Evolutionary conservation across 2,329 filamentous ascomycete genomes (phyloP).

Genomic region (Aspergillus fructus): DNA sequence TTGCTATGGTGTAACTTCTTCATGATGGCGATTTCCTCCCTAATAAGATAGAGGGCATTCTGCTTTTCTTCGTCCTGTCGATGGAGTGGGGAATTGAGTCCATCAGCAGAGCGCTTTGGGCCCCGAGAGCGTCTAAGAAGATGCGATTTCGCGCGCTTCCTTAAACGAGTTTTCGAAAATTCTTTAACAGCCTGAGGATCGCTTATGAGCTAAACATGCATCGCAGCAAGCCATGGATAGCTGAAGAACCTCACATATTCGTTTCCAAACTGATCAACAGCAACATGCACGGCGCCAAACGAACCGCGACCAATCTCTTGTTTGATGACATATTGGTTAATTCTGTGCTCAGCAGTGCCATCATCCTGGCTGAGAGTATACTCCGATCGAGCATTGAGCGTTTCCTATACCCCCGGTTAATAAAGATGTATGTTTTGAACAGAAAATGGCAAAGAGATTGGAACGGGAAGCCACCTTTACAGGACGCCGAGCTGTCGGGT

Average conservation of each 20-base stretch:
- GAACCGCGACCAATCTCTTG: constrained; percentile 97
- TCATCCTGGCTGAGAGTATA: constrained; percentile 84
- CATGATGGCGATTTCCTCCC: constrained; percentile 97
- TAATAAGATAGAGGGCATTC: constrained; percentile 80
- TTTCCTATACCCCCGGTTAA: constrained; percentile 63
- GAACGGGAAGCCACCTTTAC: constrained; percentile 54
- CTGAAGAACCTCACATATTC: constrained; percentile 72
- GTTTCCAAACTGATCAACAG: constrained; percentile 82
- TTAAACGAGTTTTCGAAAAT: constrained; percentile 88
- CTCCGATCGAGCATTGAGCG: constrained; percentile 82
- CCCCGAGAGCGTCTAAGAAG: constrained; percentile 68
- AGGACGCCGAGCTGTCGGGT: constrained; percentile 58
- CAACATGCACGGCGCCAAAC: constrained; percentile 89
- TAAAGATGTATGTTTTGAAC: constrained; percentile 2
- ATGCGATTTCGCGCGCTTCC: constrained; percentile 87
- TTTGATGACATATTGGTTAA: constrained; percentile 93
- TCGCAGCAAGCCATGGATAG: not conserved
- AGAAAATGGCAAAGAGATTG: not conserved
- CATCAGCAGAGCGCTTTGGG: constrained; percentile 54
- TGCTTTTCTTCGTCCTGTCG: constrained; percentile 60
- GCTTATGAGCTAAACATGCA: constrained; percentile 11
- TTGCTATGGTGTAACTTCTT: constrained; percentile 97
- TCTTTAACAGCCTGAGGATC: constrained; percentile 80
- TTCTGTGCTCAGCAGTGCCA: constrained; percentile 75
- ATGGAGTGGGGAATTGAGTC: constrained; percentile 64